Base-by-base conservation (phyloP, 164 flowering plant species). In the Saururus chinensis region DNA sequence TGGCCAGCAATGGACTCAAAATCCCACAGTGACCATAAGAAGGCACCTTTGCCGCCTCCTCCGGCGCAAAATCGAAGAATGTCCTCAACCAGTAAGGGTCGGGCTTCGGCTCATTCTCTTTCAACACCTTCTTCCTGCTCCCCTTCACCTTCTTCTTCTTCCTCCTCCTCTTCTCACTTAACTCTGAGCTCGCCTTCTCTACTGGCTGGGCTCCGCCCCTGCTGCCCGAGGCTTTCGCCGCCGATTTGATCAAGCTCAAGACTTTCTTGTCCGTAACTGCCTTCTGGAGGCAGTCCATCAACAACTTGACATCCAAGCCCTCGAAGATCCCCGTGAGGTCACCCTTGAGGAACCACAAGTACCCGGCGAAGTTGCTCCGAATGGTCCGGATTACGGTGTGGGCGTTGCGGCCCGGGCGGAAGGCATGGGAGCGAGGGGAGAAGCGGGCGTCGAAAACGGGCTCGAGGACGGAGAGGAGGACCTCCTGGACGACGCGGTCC, bases 71-170 rank as follows among this genome's bases (percentile, higher is more conserved):
- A 59, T 65, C 62, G 61, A 75, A 88, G 80, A 93, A 90, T 7
- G 91, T 81, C 64, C 97, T 80, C 67, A 93, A 64, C 99, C 99
- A 93, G 74, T 82, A 93, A 4, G 97, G 99, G 67, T 93, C 99
- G 0, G 99, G 99, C 68, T 93, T 93, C 1, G 92, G 89, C 68
- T 88, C 97, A 77, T 93, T 76, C 58, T 74, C 83, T 57, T 80
- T 79, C 68, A 90, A 66, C 68, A 84, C 66, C 73, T 69, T 88
- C 80, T 79, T 88, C 77, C 66, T 84, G 21, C 55, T 78, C 60
- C 77, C 75, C 60, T 75, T 84, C 67, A 64, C 77, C 74, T 76
- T 78, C 70, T 74, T 79, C 66, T 72, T 80, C 74, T 66, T 79
- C 71, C 53, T 80, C 65, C 60, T 68, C 63, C 60, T 71, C 51